phyloP scores from a whole-genome alignment of 108 stramenopile species.

The Pseudonitzschia multistriata region DNA sequence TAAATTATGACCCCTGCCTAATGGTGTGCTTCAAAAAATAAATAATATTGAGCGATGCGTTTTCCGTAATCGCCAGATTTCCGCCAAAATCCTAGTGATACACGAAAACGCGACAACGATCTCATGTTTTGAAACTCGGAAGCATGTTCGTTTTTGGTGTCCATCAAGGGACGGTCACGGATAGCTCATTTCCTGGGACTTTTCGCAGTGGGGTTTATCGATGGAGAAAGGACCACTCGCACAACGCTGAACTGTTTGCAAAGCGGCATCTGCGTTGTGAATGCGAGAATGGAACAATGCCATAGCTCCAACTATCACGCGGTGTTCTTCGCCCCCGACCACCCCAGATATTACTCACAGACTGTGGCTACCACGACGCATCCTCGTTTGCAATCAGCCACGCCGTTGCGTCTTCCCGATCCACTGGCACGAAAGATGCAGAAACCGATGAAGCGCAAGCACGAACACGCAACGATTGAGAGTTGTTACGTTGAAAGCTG shows the following conservation, averaged over 20 bases:
- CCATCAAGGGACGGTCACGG: not conserved
- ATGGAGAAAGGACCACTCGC: not conserved
- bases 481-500: constrained; percentile 13
- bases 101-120: not conserved
- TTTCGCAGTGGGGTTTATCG: too few relatives aligned
- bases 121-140: not conserved
- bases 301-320: not conserved
- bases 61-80: not conserved
- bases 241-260: not conserved
- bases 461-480: not conserved
- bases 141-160: not conserved
- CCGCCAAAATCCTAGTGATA: not conserved
- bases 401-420: not conserved
- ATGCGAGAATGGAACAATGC: constrained; percentile 3
- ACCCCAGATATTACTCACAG: not conserved
- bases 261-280: not conserved
- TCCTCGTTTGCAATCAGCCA: not conserved
- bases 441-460: constrained; percentile 18
- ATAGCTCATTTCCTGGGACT: too few relatives aligned
- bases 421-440: not conserved
- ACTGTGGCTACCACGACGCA: not conserved
- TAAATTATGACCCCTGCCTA: too few relatives aligned
- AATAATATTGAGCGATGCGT: not conserved
- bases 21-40: too few relatives aligned
- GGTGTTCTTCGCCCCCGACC: not conserved